These are phyloP conservation scores for Dendrobium nobile DNA, from an alignment of 106 monocot species.

Conservation along the genomic window DNA sequence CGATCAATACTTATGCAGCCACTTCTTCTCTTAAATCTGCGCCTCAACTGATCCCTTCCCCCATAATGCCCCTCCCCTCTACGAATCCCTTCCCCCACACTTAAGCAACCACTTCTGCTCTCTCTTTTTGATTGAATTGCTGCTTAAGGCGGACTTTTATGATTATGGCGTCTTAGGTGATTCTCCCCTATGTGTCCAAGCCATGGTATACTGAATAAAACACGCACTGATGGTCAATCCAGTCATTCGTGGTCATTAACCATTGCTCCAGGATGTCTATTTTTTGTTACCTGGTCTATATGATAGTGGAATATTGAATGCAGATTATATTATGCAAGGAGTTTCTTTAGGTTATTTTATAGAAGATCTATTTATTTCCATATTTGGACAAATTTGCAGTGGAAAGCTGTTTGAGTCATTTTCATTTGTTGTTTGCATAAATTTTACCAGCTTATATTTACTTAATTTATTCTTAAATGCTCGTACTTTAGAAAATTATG, in stretches of 20 bases:
- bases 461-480: background rate
- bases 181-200: background rate
- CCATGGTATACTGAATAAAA: background rate
- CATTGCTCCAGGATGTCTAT: background rate
- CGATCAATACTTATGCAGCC: no score
- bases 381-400: background rate
- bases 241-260: background rate
- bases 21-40: no score
- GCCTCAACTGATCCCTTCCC: no score
- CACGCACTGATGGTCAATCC: background rate
- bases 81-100: no score
- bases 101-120: no score
- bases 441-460: background rate
- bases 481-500: background rate
- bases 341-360: background rate
- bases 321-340: background rate
- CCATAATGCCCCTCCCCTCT: no score
- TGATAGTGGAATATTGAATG: background rate
- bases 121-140: background rate
- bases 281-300: background rate
- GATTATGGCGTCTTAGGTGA: background rate
- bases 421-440: background rate
- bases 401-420: background rate
- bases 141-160: background rate
- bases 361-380: background rate